Evolutionary conservation across 257 asterid species (phyloP), one percentile per base, ranked within the genome.

Genomic region (Salvia hispanica): DNA sequence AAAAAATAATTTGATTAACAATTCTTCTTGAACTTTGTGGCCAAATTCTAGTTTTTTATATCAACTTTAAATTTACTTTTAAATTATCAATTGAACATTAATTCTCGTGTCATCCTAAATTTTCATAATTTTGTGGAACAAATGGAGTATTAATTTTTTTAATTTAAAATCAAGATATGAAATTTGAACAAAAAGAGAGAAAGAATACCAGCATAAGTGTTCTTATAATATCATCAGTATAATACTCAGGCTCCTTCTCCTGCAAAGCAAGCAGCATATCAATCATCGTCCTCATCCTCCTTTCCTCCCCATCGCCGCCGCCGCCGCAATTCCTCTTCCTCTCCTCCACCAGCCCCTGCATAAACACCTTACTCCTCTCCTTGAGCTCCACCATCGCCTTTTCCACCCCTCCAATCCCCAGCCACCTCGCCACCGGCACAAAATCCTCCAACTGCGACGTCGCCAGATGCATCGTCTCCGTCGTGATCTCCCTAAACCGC

Each of bases 241-340:
- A 86, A 63, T 80, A 82, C 5, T 76, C 82, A 0, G 93, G 88
- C 36, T 86, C 86, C 6, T 70, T 74, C 77, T 77, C 84, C 76
- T 79, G 85, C 77, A 82, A 74, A 0, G 48, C 68, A 77, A 82
- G 34, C 66, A 82, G 54, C 56, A 82, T 77, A 43, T 78, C 84
- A 54, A 79, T 78, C 85, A 87, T 58, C 0, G 82, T 82, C 40
- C 80, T 82, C 62, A 74, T 60, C 25, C 72, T 73, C 76, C 60
- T 76, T 50, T 43, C 70, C 0, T 4, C 71, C 13, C 8, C 48
- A 18, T 1, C 76, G 13, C 36, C 1, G 21, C 21, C 63, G 4
- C 60, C 75, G 13, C 70, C 69, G 6, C 12, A 14, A 2, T 66
- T 67, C 4, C 5, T 64, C 78, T 77, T 81, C 25, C 85, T 40